Conservation (phyloP, 257 asterid species). For the Lithospermum erythrorhizon region DNA sequence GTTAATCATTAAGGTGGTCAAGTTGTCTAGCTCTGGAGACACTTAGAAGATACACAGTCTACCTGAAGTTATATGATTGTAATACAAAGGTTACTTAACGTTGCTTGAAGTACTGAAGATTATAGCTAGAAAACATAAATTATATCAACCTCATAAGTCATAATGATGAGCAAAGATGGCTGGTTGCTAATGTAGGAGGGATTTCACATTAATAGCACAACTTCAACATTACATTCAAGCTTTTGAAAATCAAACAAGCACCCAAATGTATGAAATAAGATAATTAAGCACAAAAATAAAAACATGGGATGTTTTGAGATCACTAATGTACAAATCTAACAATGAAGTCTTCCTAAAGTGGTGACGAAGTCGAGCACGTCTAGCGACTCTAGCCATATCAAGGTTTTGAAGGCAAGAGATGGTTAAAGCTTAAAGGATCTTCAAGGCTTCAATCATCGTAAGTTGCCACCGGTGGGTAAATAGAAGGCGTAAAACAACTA, state of each 20-base stretch:
- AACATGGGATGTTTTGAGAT: not conserved
- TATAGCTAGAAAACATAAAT: too few relatives aligned
- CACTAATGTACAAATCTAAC: constrained; percentile 1
- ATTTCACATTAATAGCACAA: not conserved
- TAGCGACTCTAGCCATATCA: not conserved
- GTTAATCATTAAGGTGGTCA: too few relatives aligned
- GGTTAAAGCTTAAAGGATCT: not conserved
- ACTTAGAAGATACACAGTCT: too few relatives aligned
- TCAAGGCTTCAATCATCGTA: not conserved
- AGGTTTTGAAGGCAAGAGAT: not conserved
- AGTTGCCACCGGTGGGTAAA: not conserved
- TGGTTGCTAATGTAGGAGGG: too few relatives aligned
- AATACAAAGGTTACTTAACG: too few relatives aligned
- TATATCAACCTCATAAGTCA: too few relatives aligned
- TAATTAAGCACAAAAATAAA: not conserved
- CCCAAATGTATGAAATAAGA: not conserved
- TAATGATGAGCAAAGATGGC: too few relatives aligned
- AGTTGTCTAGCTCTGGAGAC: too few relatives aligned
- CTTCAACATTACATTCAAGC: not conserved
- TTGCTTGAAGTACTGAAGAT: too few relatives aligned
- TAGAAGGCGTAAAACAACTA: constrained; percentile 7
- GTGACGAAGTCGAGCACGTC: not conserved
- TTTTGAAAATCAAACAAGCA: not conserved
- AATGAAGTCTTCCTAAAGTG: not conserved
- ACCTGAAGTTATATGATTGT: too few relatives aligned